These are phyloP conservation scores for Lichtheimia corymbifera DNA, from an alignment of 371 early-diverging fungal genomes.

Conservation along the genomic window DNA sequence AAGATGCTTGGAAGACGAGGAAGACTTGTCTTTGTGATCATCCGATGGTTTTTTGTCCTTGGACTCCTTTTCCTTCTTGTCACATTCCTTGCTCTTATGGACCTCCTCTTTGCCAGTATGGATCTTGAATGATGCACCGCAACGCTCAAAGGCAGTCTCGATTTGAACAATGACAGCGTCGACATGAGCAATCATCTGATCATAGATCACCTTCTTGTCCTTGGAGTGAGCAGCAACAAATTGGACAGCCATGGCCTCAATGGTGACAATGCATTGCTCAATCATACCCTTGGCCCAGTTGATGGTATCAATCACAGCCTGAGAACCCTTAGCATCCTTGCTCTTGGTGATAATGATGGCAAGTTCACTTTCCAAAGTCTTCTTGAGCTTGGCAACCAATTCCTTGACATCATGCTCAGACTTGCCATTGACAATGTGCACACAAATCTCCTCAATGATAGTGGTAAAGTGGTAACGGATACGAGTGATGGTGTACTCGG, in stretches of 20 bases:
- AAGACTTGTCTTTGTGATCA: neutral
- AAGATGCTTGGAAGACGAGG: neutral
- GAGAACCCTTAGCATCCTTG: neutral
- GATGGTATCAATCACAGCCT: neutral
- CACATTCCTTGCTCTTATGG: neutral
- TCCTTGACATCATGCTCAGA: neutral
- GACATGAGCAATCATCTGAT: neutral
- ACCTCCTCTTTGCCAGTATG: neutral
- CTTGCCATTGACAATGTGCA: neutral
- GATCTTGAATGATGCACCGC: neutral
- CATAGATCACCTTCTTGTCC: neutral
- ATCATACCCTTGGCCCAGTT: neutral
- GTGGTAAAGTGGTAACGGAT: no score
- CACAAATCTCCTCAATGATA: no score
- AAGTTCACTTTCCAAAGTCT: neutral
- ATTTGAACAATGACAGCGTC: conserved; percentile 1
- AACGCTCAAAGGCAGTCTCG: neutral
- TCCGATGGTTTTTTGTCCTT: neutral
- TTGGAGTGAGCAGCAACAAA: neutral
- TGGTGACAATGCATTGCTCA: neutral
- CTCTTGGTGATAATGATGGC: neutral
- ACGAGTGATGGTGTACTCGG: no score
- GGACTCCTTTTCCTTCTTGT: neutral
- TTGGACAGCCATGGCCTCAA: neutral
- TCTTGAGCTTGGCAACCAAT: neutral